A percentile compares a stretch with the other conserved stretches of the same genome.
These are phyloP conservation scores for Rhizopus sp. DNA, from an alignment of 371 early-diverging fungal species.

Conservation along the genomic window DNA sequence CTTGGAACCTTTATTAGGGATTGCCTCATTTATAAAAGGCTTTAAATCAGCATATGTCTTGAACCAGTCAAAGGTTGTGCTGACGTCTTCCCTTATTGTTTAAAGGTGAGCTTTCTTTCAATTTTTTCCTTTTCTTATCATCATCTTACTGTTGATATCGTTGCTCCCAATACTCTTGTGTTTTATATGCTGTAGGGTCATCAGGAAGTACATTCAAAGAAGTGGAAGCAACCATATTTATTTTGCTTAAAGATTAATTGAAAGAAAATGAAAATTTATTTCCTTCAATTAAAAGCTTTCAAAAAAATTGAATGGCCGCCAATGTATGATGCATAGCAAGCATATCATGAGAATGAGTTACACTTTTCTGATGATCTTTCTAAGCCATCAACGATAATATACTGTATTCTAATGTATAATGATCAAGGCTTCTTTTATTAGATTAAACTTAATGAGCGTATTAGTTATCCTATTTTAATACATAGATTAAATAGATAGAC, in stretches of 20 bases:
- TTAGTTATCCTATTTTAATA: too few relatives aligned
- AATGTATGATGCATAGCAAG: too few relatives aligned
- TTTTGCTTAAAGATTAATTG: slow-evolving; percentile 4
- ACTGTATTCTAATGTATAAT: too few relatives aligned
- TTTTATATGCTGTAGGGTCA: slow-evolving; percentile 66
- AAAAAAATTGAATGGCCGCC: not conserved
- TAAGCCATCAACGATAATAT: too few relatives aligned
- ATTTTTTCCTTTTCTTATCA: not conserved
- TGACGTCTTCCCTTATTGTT: slow-evolving; percentile 46
- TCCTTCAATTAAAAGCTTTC: not conserved
- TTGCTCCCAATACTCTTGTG: slow-evolving; percentile 67
- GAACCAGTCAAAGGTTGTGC: slow-evolving; percentile 85
- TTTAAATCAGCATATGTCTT: slow-evolving; percentile 78
- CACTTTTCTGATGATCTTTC: too few relatives aligned
- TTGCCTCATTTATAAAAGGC: slow-evolving; percentile 56
- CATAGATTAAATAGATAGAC: too few relatives aligned
- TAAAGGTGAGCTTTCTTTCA: not conserved
- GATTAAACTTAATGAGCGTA: too few relatives aligned
- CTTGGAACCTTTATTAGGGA: slow-evolving; percentile 58
- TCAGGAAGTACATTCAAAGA: slow-evolving; percentile 60
- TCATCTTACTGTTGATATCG: slow-evolving; percentile 41
- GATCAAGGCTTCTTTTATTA: too few relatives aligned
- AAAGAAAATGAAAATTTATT: slow-evolving; percentile 11
- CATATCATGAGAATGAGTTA: too few relatives aligned
- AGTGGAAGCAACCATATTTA: slow-evolving; percentile 43